Percentiles rank a stretch among this genome's conserved stretches.
Evolutionary conservation across 331 rosid species (phyloP).

Genomic region (Arachis monticola): DNA sequence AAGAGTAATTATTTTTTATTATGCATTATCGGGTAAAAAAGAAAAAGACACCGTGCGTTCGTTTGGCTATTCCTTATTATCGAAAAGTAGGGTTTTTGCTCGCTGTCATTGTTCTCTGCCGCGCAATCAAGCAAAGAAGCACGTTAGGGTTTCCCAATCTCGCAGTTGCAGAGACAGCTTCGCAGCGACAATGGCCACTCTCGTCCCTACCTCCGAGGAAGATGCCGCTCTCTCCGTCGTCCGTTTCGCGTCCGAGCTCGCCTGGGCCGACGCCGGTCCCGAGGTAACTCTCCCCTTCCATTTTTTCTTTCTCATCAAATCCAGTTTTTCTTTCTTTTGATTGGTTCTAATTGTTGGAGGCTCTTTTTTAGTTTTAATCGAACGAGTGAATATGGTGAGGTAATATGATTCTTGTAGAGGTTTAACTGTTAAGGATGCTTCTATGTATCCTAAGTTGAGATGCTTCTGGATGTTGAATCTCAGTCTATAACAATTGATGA

Average conservation of each 20-base stretch:
- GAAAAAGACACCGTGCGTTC: too few species aligned
- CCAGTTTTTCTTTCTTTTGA: neutral
- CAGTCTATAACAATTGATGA: slow-evolving; percentile 2
- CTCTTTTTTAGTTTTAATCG: neutral
- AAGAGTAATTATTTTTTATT: too few species aligned
- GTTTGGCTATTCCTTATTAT: neutral
- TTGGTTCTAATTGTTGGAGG: neutral
- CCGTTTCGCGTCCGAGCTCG: slow-evolving; percentile 80
- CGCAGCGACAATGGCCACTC: slow-evolving; percentile 69
- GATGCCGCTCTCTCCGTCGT: slow-evolving; percentile 83
- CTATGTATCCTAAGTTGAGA: neutral
- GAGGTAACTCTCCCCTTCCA: slow-evolving; percentile 53
- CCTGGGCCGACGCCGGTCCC: slow-evolving; percentile 96
- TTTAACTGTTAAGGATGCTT: neutral
- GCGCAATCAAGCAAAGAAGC: slow-evolving; percentile 25
- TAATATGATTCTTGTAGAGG: neutral
- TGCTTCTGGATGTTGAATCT: neutral
- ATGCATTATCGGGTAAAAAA: too few species aligned
- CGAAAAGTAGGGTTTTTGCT: slow-evolving; percentile 55
- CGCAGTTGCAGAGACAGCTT: slow-evolving; percentile 39
- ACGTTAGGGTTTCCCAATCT: slow-evolving; percentile 38
- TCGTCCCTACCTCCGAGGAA: slow-evolving; percentile 90
- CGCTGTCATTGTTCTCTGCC: neutral
- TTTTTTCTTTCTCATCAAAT: neutral
- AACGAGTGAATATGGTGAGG: neutral